Base-by-base conservation (phyloP, 2,329 filamentous ascomycete species). In the Exophiala sideris region DNA sequence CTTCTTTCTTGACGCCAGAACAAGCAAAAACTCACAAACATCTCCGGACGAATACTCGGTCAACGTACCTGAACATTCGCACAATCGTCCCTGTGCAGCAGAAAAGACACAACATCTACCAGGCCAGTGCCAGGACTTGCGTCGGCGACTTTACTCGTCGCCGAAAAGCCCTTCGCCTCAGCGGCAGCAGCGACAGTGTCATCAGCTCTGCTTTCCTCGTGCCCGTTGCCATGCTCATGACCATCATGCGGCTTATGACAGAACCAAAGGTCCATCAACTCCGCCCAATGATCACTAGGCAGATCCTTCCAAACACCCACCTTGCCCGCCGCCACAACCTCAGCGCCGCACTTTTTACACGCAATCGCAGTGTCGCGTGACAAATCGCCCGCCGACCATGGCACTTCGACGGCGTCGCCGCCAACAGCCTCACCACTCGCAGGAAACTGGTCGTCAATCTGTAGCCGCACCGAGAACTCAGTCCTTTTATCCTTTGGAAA, bases 241-340 rank as follows among this genome's bases (percentile, higher is more conserved):
- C 67, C 64, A 21, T 77, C 63, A 39, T 76, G 71, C 1, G 95
- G 94, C 71, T 97, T 97, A 71, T 99, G 94, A 66, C 94, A 99
- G 71, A 99, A 95, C 94, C 94, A 99, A 64, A 99, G 95, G 70
- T 99, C 95, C 94, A 99, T 99, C 91, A 99, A 95, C 73, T 99
- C 94, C 0, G 94, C 95, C 94, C 94, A 99, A 66, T 96, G 92
- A 64, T 95, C 91, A 66, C 91, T 96, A 0, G 94, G 94, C 14
- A 99, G 75, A 66, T 99, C 91, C 71, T 92, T 96, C 92, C 94
- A 99, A 35, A 73, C 70, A 36, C 70, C 73, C 6, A 83, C 74
- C 3, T 39, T 38, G 11, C 44, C 41, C 20, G 62, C 35, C 3
- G 63, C 56, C 20, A 76, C 48, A 24, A 76, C 54, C 3, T 56